phyloP scores from a whole-genome alignment of 345 rosid species.

The Theobroma cacao region DNA sequence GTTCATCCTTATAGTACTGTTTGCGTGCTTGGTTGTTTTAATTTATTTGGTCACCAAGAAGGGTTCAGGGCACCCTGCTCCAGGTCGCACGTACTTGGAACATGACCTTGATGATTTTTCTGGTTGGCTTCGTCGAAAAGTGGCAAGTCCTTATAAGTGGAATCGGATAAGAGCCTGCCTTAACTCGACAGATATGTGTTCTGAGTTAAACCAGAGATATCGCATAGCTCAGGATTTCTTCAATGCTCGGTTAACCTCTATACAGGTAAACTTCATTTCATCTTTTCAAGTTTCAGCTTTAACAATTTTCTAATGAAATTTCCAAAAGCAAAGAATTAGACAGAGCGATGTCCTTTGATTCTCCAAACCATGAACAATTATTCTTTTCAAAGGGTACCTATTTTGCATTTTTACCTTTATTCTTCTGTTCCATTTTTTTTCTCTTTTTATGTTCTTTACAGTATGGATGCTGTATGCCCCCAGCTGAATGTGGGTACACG shows the following conservation, averaged over 20 bases:
- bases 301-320: too few relatives aligned
- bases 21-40: conserved; percentile 62
- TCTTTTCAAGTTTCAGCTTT: neutral
- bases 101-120: conserved; percentile 74
- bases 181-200: conserved; percentile 56
- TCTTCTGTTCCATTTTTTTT: neutral
- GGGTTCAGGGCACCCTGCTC: conserved; percentile 79
- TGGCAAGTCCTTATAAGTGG: conserved; percentile 76
- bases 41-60: conserved; percentile 69
- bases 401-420: neutral
- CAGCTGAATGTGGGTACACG: conserved; percentile 60
- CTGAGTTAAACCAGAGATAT: conserved; percentile 74
- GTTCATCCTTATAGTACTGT: conserved; percentile 67
- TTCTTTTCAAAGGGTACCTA: too few relatives aligned
- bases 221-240: conserved; percentile 89
- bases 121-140: conserved; percentile 72
- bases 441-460: conserved; percentile 2
- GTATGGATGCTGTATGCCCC: conserved; percentile 85
- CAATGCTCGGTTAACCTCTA: conserved; percentile 65
- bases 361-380: neutral
- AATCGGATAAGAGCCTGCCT: conserved; percentile 69
- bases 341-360: neutral
- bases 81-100: conserved; percentile 77
- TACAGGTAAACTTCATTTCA: conserved; percentile 51
- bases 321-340: neutral